A percentile compares a stretch with the other conserved stretches of the same genome.
Conservation (phyloP, 2,329 filamentous ascomycete species). For the Fusarium avenaceum region DNA sequence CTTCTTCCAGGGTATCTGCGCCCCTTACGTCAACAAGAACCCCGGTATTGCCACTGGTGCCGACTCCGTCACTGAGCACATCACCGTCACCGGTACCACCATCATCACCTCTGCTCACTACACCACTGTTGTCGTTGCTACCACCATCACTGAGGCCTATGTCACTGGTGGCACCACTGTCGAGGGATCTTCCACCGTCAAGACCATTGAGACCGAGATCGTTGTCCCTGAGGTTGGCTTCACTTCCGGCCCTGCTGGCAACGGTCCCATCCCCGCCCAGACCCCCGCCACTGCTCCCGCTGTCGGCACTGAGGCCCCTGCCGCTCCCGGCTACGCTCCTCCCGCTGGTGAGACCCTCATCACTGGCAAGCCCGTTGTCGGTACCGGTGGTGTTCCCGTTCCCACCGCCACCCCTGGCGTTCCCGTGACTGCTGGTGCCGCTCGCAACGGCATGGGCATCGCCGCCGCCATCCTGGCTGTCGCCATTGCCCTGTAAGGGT, state of each 20-base stretch:
- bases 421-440: conserved; percentile 57
- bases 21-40: conserved; percentile 78
- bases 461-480: conserved; percentile 61
- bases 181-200: conserved; percentile 61
- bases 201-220: conserved; percentile 65
- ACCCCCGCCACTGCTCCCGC: conserved; percentile 55
- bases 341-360: conserved; percentile 43
- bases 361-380: conserved; percentile 45
- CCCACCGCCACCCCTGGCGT: conserved; percentile 54
- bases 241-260: conserved; percentile 53
- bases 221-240: conserved; percentile 68
- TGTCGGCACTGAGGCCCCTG: conserved; percentile 40
- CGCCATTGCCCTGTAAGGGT: conserved; percentile 62
- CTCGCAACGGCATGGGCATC: conserved; percentile 61
- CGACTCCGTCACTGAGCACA: conserved; percentile 72
- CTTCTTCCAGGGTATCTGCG: conserved; percentile 95
- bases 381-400: conserved; percentile 53
- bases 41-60: conserved; percentile 86
- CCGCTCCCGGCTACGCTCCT: background rate
- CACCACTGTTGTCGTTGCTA: conserved; percentile 65
- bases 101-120: conserved; percentile 63
- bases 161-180: conserved; percentile 64
- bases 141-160: conserved; percentile 64
- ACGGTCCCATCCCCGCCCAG: conserved; percentile 47
- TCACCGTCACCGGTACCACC: conserved; percentile 66